Evolutionary conservation across 2,329 filamentous ascomycete species (phyloP), one percentile per base, ranked within the genome.

Genomic region (Dothistroma pini): DNA sequence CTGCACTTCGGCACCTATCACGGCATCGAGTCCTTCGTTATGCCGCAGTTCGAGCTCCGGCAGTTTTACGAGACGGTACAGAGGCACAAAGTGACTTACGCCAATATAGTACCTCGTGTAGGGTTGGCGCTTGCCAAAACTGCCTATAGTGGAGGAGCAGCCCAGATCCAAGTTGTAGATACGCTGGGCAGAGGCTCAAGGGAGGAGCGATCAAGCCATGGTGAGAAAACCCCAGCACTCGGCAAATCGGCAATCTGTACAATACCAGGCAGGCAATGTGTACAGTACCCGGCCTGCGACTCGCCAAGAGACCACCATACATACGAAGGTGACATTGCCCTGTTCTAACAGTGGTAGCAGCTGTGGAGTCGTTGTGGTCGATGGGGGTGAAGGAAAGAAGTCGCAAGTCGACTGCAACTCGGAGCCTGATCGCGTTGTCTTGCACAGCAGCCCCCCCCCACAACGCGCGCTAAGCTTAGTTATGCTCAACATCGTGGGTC

Each of bases 41-140:
- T 95, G 83, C 78, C 86, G 2, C 86, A 86, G 62, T 97, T 96
- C 73, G 89, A 96, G 59, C 79, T 96, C 4, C 86, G 90, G 68
- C 84, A 84, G 59, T 92, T 90, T 72, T 96, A 91, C 77, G 75
- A 81, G 12, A 81, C 90, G 59, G 86, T 96, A n/a, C 88, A 96
- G 72, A 81, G 88, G 29, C 82, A 89, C 72, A 83, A 81, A 25
- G 83, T 95, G 69, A 93, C 89, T 1, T 93, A 90, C 72, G 81
- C 84, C 52, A 96, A 93, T 72, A 83, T 96, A 11, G 90, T 92
- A 0, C 93, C 93, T 1, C 93, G 93, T 0, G 86, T 97, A 8
- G 83, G 96, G 2, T 82, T 97, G 11, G 83, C 87, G 1, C 83
- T 97, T 1, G 85, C 87, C 65, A 96, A 96, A 74, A 74, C 84